Evolutionary conservation across 1,139 yeast genomes (phyloP).

Genomic region (Spencermartinsiella ligniputridi): DNA sequence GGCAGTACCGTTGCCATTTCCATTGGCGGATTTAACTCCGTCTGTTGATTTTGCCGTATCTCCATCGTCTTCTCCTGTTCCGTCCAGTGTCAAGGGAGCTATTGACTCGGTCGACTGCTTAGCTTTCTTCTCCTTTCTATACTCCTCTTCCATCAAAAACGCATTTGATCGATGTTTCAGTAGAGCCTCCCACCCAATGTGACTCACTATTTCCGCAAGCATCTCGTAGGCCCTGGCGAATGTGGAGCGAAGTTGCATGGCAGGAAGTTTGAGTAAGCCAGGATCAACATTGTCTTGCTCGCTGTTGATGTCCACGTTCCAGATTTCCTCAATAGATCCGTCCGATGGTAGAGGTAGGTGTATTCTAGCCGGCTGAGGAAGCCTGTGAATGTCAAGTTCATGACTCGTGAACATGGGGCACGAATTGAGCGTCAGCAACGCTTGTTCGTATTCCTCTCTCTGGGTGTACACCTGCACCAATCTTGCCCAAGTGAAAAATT

Average conservation of each 20-base stretch:
- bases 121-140: constrained; percentile 36
- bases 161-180: constrained; percentile 74
- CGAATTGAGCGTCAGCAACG: constrained; percentile 78
- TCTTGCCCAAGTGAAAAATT: constrained; percentile 76
- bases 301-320: constrained; percentile 36
- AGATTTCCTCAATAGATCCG: constrained; percentile 52
- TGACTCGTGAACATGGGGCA: constrained; percentile 84
- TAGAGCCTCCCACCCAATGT: constrained; percentile 88
- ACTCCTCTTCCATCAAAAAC: constrained; percentile 95
- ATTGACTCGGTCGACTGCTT: constrained; percentile 13
- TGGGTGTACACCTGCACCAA: constrained; percentile 70
- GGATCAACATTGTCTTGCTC: constrained; percentile 56
- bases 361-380: constrained; percentile 66
- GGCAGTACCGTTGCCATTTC: constrained; percentile 6
- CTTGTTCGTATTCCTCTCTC: constrained; percentile 66
- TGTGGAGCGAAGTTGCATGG: constrained; percentile 71
- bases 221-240: constrained; percentile 76
- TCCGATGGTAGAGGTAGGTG: constrained; percentile 78
- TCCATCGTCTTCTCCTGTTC: constrained; percentile 7
- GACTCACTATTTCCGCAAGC: constrained; percentile 61
- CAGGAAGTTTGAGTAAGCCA: constrained; percentile 65
- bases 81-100: constrained; percentile 10
- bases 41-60: constrained; percentile 4
- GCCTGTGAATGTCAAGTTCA: constrained; percentile 45
- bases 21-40: constrained; percentile 5